Percentiles rank a stretch among this genome's conserved stretches.
phyloP scores from a whole-genome alignment of 495 filamentous ascomycete genomes.

The Aspergillus nidulans region DNA sequence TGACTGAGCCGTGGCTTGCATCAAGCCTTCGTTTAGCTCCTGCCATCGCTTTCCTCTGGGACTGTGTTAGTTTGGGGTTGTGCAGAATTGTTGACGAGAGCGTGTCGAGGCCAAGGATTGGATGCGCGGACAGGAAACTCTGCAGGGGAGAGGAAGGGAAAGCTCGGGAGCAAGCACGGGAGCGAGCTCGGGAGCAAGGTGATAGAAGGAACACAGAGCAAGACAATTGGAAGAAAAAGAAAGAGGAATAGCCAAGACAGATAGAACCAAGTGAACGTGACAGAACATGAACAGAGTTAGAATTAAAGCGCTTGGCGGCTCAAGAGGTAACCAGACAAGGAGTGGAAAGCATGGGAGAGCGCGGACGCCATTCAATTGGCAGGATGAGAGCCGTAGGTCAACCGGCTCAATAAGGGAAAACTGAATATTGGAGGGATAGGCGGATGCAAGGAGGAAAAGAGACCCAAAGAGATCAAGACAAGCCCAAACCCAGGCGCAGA shows the following conservation, averaged over 20 bases:
- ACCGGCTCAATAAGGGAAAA: not conserved
- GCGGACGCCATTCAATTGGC: not conserved
- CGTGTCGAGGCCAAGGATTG: not conserved
- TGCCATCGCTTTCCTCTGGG: slow-evolving; percentile 31
- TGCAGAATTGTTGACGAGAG: not conserved
- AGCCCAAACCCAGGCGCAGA: not conserved
- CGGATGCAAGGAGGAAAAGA: slow-evolving; percentile 3
- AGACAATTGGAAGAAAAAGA: slow-evolving; percentile 3
- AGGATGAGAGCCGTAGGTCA: not conserved
- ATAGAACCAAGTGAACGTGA: slow-evolving; percentile 3
- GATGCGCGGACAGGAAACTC: not conserved
- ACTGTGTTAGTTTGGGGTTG: not conserved
- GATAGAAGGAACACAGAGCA: not conserved
- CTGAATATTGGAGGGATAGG: not conserved
- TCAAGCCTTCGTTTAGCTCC: slow-evolving; percentile 27
- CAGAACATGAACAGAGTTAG: not conserved
- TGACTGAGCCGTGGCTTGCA: slow-evolving; percentile 14
- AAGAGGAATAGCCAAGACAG: not conserved
- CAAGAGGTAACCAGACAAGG: not conserved
- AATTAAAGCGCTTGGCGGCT: slow-evolving; percentile 9
- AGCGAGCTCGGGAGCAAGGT: too few species aligned
- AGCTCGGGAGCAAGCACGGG: not conserved
- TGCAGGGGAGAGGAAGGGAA: not conserved
- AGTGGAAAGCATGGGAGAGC: slow-evolving; percentile 6
- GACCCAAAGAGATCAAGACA: not conserved